These are phyloP conservation scores for Cotoneaster glaucophyllus DNA, from an alignment of 306 rosid genomes.

Conservation along the genomic window DNA sequence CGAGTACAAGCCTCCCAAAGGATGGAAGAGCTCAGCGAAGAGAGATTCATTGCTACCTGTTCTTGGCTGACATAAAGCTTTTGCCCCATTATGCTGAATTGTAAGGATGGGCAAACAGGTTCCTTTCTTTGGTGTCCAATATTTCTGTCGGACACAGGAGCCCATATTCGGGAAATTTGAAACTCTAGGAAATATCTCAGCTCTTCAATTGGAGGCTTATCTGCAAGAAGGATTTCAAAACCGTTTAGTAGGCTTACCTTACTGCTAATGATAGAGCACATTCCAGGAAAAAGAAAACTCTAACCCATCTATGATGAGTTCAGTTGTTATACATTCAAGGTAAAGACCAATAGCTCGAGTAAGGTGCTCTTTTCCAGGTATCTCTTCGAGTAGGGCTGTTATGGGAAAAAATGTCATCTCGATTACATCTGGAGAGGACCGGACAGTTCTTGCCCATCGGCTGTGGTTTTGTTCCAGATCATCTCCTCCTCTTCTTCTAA, in stretches of 20 bases:
- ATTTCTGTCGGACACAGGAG: slow-evolving; percentile 57
- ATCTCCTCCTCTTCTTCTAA: slow-evolving; percentile 90
- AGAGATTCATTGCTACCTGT: slow-evolving; percentile 41
- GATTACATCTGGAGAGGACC: slow-evolving; percentile 63
- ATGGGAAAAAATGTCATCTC: slow-evolving; percentile 69
- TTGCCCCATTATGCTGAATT: slow-evolving; percentile 95
- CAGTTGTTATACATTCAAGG: slow-evolving; percentile 64
- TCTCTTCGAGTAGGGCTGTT: slow-evolving; percentile 57
- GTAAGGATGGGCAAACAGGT: slow-evolving; percentile 93
- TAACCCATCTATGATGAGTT: slow-evolving; percentile 3
- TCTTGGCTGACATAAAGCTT: slow-evolving; percentile 87
- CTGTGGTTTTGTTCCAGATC: slow-evolving; percentile 75
- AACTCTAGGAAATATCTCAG: slow-evolving; percentile 88
- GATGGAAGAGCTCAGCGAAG: not conserved
- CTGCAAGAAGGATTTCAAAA: slow-evolving; percentile 31
- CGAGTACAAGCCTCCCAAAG: not conserved
- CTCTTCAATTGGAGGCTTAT: slow-evolving; percentile 93
- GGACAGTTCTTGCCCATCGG: slow-evolving; percentile 55
- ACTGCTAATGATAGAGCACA: slow-evolving; percentile 8
- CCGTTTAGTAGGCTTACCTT: not conserved
- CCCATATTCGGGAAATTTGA: slow-evolving; percentile 82
- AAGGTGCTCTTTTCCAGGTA: slow-evolving; percentile 57
- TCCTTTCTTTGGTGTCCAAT: slow-evolving; percentile 87
- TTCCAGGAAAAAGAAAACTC: not conserved
- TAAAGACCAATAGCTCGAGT: slow-evolving; percentile 69